A percentile compares a stretch with the other conserved stretches of the same genome.
phyloP scores from a whole-genome alignment of 2,329 filamentous ascomycete species.

The Rutstroemia sp. region DNA sequence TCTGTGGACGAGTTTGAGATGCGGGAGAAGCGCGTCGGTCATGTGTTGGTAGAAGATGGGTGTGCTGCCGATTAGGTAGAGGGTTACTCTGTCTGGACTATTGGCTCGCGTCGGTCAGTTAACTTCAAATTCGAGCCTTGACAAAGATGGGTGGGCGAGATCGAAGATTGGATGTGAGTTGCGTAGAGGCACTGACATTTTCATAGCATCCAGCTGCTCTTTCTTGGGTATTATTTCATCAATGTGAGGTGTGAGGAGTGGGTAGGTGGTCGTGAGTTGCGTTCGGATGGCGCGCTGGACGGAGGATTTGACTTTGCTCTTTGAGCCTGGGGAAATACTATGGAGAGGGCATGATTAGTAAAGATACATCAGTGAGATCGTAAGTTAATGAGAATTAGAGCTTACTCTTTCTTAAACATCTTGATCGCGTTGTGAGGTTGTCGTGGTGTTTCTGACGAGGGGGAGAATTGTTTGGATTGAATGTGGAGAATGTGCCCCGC shows the following conservation, averaged over 20 bases:
- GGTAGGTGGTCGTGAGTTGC: slow-evolving; percentile 77
- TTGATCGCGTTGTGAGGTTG: slow-evolving; percentile 25
- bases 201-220: slow-evolving; percentile 79
- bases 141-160: not conserved
- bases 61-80: slow-evolving; percentile 72
- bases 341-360: slow-evolving; percentile 16
- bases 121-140: too few species aligned
- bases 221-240: slow-evolving; percentile 96
- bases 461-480: slow-evolving; percentile 3
- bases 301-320: slow-evolving; percentile 96
- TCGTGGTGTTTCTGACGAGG: slow-evolving; percentile 7
- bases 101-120: not conserved
- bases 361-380: slow-evolving; percentile 2
- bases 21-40: slow-evolving; percentile 68
- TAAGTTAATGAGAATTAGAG: not conserved
- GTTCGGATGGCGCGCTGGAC: slow-evolving; percentile 81
- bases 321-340: slow-evolving; percentile 69
- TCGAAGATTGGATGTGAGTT: not conserved
- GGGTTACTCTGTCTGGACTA: slow-evolving; percentile 75
- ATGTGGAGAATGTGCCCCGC: slow-evolving; percentile 17
- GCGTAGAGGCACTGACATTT: slow-evolving; percentile 50
- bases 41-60: slow-evolving; percentile 90
- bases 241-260: slow-evolving; percentile 77
- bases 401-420: slow-evolving; percentile 92
- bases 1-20: slow-evolving; percentile 81